Evolutionary conservation across 2,329 filamentous ascomycete species (phyloP).

Genomic region (Claviceps humidiphila): DNA sequence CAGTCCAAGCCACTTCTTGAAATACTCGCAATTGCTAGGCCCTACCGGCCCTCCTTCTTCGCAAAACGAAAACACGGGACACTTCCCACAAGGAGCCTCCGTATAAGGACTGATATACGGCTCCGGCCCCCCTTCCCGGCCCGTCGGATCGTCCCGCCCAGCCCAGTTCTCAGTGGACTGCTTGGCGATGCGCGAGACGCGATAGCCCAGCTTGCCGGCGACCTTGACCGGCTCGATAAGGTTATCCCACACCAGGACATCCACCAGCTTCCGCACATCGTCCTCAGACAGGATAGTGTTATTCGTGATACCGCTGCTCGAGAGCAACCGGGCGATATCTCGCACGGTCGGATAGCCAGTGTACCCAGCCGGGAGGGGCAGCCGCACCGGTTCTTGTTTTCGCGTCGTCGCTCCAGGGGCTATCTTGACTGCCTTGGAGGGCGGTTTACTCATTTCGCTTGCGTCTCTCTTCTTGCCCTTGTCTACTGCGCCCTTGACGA

Average conservation of each 20-base stretch:
- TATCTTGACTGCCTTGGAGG: conserved; percentile 17
- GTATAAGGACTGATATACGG: conserved; percentile 59
- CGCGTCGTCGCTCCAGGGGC: conserved; percentile 5
- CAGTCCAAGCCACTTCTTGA: conserved; percentile 63
- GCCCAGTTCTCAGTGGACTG: conserved; percentile 29
- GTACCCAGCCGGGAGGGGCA: conserved; percentile 53
- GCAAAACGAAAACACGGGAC: conserved; percentile 87
- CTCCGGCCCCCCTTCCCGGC: conserved; percentile 26
- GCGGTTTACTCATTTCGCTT: conserved; percentile 20
- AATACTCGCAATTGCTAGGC: conserved; percentile 84
- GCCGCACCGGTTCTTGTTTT: conserved; percentile 24
- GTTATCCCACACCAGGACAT: conserved; percentile 81
- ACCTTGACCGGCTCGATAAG: conserved; percentile 55
- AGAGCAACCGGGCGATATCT: conserved; percentile 64
- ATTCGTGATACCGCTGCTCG: conserved; percentile 54
- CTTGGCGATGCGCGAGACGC: conserved; percentile 35
- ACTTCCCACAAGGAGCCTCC: conserved; percentile 80
- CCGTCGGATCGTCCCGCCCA: conserved; percentile 23
- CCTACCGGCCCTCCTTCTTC: conserved; percentile 83
- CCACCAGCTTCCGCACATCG: conserved; percentile 74
- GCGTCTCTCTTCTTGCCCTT: conserved; percentile 40
- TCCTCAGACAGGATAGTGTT: conserved; percentile 57
- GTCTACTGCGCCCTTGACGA: conserved; percentile 33
- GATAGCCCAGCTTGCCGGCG: conserved; percentile 37
- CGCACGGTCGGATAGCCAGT: conserved; percentile 67